Evolutionary conservation across 2,329 filamentous ascomycete genomes (phyloP), one percentile per base, ranked within the genome.

Genomic region (Colletotrichum lini): DNA sequence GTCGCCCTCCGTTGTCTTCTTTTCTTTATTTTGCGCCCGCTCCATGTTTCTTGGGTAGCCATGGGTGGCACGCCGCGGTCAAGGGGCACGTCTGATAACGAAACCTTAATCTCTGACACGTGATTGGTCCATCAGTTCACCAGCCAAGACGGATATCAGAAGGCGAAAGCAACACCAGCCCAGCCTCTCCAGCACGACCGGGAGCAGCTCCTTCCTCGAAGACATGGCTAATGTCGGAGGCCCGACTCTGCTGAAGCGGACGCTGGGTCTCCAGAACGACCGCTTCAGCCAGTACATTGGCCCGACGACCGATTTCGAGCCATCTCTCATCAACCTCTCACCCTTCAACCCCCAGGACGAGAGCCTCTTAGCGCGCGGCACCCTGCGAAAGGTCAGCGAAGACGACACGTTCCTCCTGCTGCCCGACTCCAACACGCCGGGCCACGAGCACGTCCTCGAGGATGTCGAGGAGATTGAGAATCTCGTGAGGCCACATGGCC

Each of bases 231-330:
- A 92, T 79, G 89, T 92, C 76, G 90, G 90, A 72, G 90, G 90
- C 49, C 89, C 89, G 64, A 90, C 89, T 69, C 84, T 92, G 76
- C 84, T 93, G 69, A 91, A 91, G 80, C 87, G 90, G 78, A 92
- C 91, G 18, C 84, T 96, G 69, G 94, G 94, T 71, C 86, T 96
- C 75, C 93, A 96, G 79, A 85, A 89, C 77, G 92, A 94, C 80
- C 90, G 93, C 72, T 94, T 93, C 80, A 94, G 93, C 82, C 92
- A 94, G 81, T 94, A 96, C 78, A 94, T 96, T 76, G 94, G 94
- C 35, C 90, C 92, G 69, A 96, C 93, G 61, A 95, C 93, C 61
- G 93, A 95, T 76, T 94, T 95, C 78, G 94, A 96, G 79, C 92
- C 93, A 18, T 92, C 92, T n/a, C 86, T 96, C 65, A 94, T 96